Conservation (phyloP, 2,329 filamentous ascomycete species). For the Paraphoma chrysanthemicola region DNA sequence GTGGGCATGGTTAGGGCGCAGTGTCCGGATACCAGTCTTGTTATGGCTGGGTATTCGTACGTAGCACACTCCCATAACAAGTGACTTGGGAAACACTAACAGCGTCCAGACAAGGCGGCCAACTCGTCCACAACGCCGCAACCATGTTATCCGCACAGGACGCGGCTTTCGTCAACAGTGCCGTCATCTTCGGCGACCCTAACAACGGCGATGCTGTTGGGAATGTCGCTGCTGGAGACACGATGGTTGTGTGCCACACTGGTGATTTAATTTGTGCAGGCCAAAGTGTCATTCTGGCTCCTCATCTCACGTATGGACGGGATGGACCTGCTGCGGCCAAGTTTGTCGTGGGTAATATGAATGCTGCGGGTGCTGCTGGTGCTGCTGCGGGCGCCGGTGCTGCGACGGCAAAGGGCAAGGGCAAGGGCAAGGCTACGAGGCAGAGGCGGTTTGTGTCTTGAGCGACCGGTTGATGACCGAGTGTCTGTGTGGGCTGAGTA, state of each 20-base stretch:
- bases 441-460: neutral
- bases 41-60: slow-evolving; percentile 58
- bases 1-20: slow-evolving; percentile 48
- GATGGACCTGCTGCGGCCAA: slow-evolving; percentile 40
- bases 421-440: neutral
- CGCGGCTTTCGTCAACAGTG: slow-evolving; percentile 30
- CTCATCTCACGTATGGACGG: slow-evolving; percentile 44
- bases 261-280: slow-evolving; percentile 46
- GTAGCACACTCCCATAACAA: slow-evolving; percentile 19
- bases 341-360: slow-evolving; percentile 36
- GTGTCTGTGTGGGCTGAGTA: no score
- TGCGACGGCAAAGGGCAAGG: neutral
- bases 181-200: slow-evolving; percentile 49
- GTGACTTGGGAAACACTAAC: neutral
- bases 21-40: slow-evolving; percentile 56
- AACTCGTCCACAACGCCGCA: slow-evolving; percentile 56
- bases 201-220: slow-evolving; percentile 43
- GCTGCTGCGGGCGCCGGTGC: neutral
- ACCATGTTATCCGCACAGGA: slow-evolving; percentile 31
- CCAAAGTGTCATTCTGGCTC: slow-evolving; percentile 34
- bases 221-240: slow-evolving; percentile 38
- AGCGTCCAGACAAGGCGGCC: slow-evolving; percentile 44
- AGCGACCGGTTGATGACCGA: neutral
- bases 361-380: neutral
- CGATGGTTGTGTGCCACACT: slow-evolving; percentile 43